These are phyloP conservation scores for Coemansia sp. DNA, from an alignment of 192 early-diverging fungal species.

Conservation along the genomic window DNA sequence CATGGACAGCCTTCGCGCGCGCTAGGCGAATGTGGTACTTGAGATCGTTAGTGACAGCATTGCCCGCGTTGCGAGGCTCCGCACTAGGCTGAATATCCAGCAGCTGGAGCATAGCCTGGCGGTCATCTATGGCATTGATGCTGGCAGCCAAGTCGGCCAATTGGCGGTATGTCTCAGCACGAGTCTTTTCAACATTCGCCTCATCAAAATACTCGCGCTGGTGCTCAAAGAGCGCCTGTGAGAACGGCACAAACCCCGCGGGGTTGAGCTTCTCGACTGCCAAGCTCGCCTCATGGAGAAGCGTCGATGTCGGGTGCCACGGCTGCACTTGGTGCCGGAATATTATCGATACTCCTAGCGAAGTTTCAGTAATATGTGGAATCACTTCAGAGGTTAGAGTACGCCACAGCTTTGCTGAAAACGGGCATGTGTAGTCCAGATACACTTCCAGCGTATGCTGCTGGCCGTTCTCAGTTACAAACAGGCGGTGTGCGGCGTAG, in stretches of 20 bases:
- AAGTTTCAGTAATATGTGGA: conserved; percentile 53
- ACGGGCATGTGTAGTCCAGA: conserved; percentile 62
- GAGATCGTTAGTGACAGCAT: conserved; percentile 67
- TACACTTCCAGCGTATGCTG: conserved; percentile 50
- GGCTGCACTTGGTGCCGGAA: conserved; percentile 86
- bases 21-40: conserved; percentile 69
- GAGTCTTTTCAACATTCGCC: conserved; percentile 58
- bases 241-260: conserved; percentile 57
- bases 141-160: conserved; percentile 56
- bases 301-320: conserved; percentile 76
- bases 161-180: conserved; percentile 57
- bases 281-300: conserved; percentile 75
- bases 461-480: not conserved
- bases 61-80: conserved; percentile 62
- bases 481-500: conserved; percentile 39
- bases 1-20: conserved; percentile 75
- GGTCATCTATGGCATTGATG: conserved; percentile 55
- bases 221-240: conserved; percentile 59
- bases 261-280: conserved; percentile 67
- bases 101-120: conserved; percentile 51
- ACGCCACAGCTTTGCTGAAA: conserved; percentile 65
- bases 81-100: conserved; percentile 48
- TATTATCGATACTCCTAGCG: conserved; percentile 61
- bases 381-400: conserved; percentile 58
- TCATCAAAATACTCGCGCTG: conserved; percentile 71